These are phyloP conservation scores for Boletales sp. DNA, from an alignment of 768 basidiomycete species.

Conservation along the genomic window DNA sequence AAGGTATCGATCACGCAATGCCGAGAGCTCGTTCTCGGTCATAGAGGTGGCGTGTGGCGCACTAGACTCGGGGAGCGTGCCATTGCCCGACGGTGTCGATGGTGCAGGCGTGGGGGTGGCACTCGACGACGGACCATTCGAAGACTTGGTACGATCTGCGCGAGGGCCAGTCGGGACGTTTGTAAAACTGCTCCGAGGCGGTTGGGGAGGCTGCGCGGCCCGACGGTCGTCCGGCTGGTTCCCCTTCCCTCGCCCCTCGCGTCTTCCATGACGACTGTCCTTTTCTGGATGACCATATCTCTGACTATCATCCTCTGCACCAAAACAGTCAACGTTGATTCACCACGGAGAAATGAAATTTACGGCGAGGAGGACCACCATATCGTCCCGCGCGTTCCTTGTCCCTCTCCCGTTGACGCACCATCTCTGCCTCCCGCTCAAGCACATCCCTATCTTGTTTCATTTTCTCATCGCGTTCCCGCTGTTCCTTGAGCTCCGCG, in stretches of 20 bases:
- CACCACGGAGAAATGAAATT: conserved; percentile 1
- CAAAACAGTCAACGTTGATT: conserved; percentile 6
- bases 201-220: conserved; percentile 29
- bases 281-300: conserved; percentile 51
- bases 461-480: conserved; percentile 58
- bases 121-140: conserved; percentile 30
- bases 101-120: conserved; percentile 52
- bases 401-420: conserved; percentile 51
- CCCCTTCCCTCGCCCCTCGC: conserved; percentile 38
- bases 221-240: conserved; percentile 36
- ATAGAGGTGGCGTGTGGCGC: conserved; percentile 56
- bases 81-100: conserved; percentile 28
- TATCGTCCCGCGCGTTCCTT: conserved; percentile 33
- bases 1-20: conserved; percentile 89
- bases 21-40: conserved; percentile 75
- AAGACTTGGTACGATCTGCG: conserved; percentile 57
- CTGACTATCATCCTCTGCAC: conserved; percentile 43
- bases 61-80: conserved; percentile 35
- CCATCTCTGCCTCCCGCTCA: conserved; percentile 71
- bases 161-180: conserved; percentile 85
- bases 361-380: conserved; percentile 37
- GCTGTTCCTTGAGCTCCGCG: conserved; percentile 75
- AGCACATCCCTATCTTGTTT: conserved; percentile 63
- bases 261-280: conserved; percentile 41
- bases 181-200: conserved; percentile 47